Percentiles rank a stretch among this genome's conserved stretches.
phyloP scores from a whole-genome alignment of 1,284 basidiomycete genomes.

The Sphaerobolus stellatus region DNA sequence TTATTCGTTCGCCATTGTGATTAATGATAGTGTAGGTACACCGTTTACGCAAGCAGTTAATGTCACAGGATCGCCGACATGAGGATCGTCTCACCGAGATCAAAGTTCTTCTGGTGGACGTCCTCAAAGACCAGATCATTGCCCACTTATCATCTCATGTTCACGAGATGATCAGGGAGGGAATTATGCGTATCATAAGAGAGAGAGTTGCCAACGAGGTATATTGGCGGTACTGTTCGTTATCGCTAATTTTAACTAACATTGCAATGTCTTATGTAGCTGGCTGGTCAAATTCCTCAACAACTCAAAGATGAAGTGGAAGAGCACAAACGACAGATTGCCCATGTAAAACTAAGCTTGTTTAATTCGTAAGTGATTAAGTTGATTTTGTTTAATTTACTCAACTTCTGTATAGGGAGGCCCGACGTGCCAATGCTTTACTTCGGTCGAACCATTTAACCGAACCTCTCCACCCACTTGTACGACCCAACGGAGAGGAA shows the following conservation, averaged over 20 bases:
- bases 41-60: conserved; percentile 35
- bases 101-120: conserved; percentile 33
- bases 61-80: conserved; percentile 39
- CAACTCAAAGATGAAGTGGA: conserved; percentile 18
- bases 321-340: conserved; percentile 20
- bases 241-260: conserved; percentile 1
- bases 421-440: conserved; percentile 47
- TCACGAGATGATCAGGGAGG: conserved; percentile 36
- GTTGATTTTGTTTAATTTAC: neutral
- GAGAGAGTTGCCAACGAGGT: conserved; percentile 33
- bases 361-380: conserved; percentile 45
- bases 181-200: conserved; percentile 38
- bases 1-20: neutral
- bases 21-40: conserved; percentile 33
- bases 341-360: conserved; percentile 42
- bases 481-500: conserved; percentile 37
- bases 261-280: conserved; percentile 28
- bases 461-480: conserved; percentile 45
- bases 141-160: conserved; percentile 31
- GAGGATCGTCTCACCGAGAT: conserved; percentile 38
- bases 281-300: conserved; percentile 41
- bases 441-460: conserved; percentile 38
- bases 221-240: conserved; percentile 1
- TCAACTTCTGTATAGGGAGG: conserved; percentile 38
- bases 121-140: conserved; percentile 41